Conservation (phyloP, 371 early-diverging fungal species). For the Smittium culicis region DNA sequence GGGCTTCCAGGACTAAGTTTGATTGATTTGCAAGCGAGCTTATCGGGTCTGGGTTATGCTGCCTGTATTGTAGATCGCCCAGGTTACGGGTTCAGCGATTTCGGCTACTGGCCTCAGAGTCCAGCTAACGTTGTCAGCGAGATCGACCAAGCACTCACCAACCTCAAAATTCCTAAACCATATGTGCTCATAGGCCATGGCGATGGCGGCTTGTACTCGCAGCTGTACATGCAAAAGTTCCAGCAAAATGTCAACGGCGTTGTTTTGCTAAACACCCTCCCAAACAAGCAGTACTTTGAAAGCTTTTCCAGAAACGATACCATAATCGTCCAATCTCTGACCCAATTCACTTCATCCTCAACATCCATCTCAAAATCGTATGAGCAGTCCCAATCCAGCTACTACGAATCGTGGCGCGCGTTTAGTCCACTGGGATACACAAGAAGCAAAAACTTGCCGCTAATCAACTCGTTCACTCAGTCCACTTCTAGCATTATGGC, state of each 20-base stretch:
- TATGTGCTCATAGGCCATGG: conserved; percentile 31
- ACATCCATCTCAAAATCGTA: conserved; percentile 14
- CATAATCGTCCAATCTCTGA: conserved; percentile 25
- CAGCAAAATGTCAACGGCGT: conserved; percentile 27
- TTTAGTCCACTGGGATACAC: conserved; percentile 27
- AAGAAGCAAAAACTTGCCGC: conserved; percentile 19
- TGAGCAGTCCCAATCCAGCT: conserved; percentile 16
- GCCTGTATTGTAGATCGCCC: conserved; percentile 33
- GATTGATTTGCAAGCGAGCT: conserved; percentile 23
- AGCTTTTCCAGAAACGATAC: conserved; percentile 31
- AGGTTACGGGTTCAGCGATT: conserved; percentile 36
- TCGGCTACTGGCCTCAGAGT: conserved; percentile 29
- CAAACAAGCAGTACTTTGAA: conserved; percentile 29
- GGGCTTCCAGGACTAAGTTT: conserved; percentile 30
- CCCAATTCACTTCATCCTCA: conserved; percentile 17
- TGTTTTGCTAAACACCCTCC: conserved; percentile 28
- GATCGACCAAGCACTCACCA: conserved; percentile 27
- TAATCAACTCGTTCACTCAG: conserved; percentile 22
- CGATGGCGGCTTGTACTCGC: conserved; percentile 33
- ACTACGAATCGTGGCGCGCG: conserved; percentile 22
- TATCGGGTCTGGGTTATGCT: conserved; percentile 21
- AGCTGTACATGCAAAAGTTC: conserved; percentile 31
- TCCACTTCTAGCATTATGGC: conserved; percentile 18
- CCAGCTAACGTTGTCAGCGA: conserved; percentile 29
- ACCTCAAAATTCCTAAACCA: conserved; percentile 23